Percentiles rank a stretch among this genome's conserved stretches.
phyloP scores from a whole-genome alignment of 1,139 yeast genomes.

The Pichia sp. region DNA sequence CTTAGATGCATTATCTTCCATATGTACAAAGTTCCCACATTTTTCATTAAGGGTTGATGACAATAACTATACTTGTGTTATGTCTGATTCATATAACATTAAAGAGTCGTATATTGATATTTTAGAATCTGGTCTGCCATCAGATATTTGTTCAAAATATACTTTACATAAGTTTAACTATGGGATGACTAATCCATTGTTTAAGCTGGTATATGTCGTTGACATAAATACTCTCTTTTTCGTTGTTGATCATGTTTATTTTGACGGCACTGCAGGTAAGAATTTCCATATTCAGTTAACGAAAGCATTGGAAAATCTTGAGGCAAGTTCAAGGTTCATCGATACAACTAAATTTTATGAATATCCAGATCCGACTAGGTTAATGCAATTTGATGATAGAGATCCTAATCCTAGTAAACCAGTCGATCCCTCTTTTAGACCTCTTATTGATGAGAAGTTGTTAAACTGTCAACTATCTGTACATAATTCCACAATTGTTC shows the following conservation, averaged over 20 bases:
- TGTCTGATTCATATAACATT: background rate
- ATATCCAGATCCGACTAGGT: slow-evolving; percentile 11
- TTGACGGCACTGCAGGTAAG: slow-evolving; percentile 36
- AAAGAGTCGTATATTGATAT: slow-evolving; percentile 1
- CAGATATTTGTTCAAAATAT: slow-evolving; percentile 1
- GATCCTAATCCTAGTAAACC: background rate
- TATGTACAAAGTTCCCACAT: slow-evolving; percentile 3
- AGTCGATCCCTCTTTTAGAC: background rate
- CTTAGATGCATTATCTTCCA: background rate
- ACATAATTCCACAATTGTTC: slow-evolving; percentile 4
- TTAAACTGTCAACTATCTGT: slow-evolving; percentile 1
- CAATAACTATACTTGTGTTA: background rate
- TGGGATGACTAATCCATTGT: slow-evolving; percentile 9
- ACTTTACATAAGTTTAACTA: slow-evolving; percentile 4
- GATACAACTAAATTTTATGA: slow-evolving; percentile 1
- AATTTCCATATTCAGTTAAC: slow-evolving; percentile 28
- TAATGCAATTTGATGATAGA: slow-evolving; percentile 5
- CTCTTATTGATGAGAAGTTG: background rate
- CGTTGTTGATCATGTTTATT: slow-evolving; percentile 32
- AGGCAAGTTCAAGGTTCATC: background rate
- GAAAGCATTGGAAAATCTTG: background rate
- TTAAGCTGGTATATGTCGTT: slow-evolving; percentile 12
- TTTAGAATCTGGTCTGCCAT: background rate
- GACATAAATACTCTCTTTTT: slow-evolving; percentile 23
- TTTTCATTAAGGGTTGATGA: background rate